Evolutionary conservation across 441 rosid genomes (phyloP), one percentile per base, ranked within the genome.

Genomic region (Adansonia rubrostipa): DNA sequence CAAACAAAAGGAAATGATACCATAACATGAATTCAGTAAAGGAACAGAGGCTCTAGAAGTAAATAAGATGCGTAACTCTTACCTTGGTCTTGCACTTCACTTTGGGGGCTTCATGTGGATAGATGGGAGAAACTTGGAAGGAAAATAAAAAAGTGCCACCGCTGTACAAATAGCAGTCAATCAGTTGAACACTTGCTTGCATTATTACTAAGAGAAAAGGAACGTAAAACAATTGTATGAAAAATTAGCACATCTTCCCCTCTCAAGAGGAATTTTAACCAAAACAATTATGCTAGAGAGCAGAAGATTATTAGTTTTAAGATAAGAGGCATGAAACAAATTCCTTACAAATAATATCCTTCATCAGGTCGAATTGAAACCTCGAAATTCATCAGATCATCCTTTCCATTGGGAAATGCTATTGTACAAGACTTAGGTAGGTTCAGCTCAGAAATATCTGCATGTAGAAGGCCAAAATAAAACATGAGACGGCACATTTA

Each of bases 1-100:
- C 67, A 9, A 54, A 15, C n/a, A 6, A 56, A 28, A 40, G n/a
- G 13, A 36, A 77, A 53, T 28, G 14, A n/a, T 14, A 74, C 4
- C 6, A 14, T 5, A 72, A 45, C 44, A 14, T 0, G 24, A 50
- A 50, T 11, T 36, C 1, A 9, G 24, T 10, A 11, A 9, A 50
- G 40, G 47, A 78, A 45, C 75, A 13, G 3, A 47, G 4, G 45
- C 73, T 3, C 7, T 4, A 71, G 6, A 45, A 13, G 74, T 6
- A 13, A 24, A 56, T 33, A 73, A 53, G 28, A 40, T 42, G 6
- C 13, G 68, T 19, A 28, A 22, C 3, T 60, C 45, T 28, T 33
- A 92, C 99, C 96, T 92, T 94, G 78, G 98, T 96, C 91, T 92
- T 96, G 89, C 99, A 96, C 85, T 96, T 96, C 36, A 94, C 99